phyloP scores from a whole-genome alignment of 257 asterid genomes.

The Solanum chmielewskii region DNA sequence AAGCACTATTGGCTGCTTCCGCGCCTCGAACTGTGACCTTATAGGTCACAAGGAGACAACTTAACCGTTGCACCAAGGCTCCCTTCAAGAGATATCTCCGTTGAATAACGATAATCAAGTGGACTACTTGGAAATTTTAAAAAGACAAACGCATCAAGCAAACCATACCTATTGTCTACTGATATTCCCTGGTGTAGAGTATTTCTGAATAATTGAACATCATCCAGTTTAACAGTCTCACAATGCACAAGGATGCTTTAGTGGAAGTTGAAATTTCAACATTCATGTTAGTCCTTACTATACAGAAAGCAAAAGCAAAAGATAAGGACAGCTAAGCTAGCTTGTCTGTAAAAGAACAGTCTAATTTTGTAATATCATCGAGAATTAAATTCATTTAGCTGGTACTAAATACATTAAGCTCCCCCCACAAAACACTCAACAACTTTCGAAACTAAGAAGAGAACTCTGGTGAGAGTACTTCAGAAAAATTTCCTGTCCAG shows the following conservation, averaged over 20 bases:
- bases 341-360: not conserved
- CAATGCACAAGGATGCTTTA: not conserved
- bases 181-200: not conserved
- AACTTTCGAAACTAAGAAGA: not conserved
- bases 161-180: not conserved
- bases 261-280: not conserved
- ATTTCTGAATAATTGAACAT: not conserved
- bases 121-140: not conserved
- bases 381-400: not conserved
- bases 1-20: not conserved
- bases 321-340: not conserved
- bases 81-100: not conserved
- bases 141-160: not conserved
- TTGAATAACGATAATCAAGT: not conserved
- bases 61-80: not conserved
- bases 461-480: not conserved
- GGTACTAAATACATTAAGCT: not conserved
- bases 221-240: not conserved
- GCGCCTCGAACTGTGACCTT: not conserved
- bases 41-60: not conserved
- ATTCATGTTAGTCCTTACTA: not conserved
- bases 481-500: not conserved
- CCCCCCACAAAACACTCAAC: not conserved
- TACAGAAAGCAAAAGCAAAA: not conserved
- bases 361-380: not conserved